These are phyloP conservation scores for Avena atlantica DNA, from an alignment of 176 grass and related monocot genomes.

Conservation along the genomic window DNA sequence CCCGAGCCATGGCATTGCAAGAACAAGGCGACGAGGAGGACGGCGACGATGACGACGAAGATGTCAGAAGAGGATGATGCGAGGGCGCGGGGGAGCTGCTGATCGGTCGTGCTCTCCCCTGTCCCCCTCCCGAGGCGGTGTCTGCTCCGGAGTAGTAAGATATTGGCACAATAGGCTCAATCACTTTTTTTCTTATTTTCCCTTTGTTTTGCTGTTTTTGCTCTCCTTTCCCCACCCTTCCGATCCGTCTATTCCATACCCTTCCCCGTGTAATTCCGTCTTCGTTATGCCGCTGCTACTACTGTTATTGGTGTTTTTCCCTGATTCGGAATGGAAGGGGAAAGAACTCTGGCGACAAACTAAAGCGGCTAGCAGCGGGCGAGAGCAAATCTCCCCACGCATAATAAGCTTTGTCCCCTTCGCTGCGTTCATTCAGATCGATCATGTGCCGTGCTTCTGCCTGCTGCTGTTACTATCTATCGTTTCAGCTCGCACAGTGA, in stretches of 20 bases:
- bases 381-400: background rate
- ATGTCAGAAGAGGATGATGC: background rate
- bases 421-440: background rate
- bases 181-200: slow-evolving; percentile 48
- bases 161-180: slow-evolving; percentile 90
- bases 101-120: slow-evolving; percentile 30
- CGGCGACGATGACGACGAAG: slow-evolving; percentile 19
- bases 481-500: background rate
- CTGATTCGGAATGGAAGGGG: slow-evolving; percentile 27
- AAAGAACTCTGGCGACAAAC: background rate
- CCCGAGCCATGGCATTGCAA: slow-evolving; percentile 49
- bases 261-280: slow-evolving; percentile 35
- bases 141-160: slow-evolving; percentile 62
- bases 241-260: too few relatives aligned
- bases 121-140: slow-evolving; percentile 43
- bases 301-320: background rate
- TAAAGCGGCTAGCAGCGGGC: too few relatives aligned
- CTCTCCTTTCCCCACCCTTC: too few relatives aligned
- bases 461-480: background rate
- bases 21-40: slow-evolving; percentile 34
- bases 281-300: background rate
- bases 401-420: background rate
- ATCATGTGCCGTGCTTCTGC: background rate
- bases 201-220: slow-evolving; percentile 32
- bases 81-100: slow-evolving; percentile 47